Evolutionary conservation across 768 basidiomycete genomes (phyloP), one percentile per base, ranked within the genome.

Genomic region (button mushroom (Agaricus bisporus)): DNA sequence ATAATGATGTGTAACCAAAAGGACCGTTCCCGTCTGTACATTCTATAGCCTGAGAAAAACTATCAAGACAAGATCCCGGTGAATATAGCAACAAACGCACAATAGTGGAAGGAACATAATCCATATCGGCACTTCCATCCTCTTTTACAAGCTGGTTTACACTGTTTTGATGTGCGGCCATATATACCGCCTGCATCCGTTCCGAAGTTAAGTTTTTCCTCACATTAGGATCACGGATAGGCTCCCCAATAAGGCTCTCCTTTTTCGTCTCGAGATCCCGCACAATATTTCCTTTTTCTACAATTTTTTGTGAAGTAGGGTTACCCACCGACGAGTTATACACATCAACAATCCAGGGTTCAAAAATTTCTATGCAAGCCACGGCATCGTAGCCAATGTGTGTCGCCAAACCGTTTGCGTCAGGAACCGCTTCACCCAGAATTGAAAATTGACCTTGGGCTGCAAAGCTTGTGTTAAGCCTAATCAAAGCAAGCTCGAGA

Each of bases 41-140:
- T 1, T 72, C 70, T 20, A 75, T 59, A 15, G 68, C 57, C 73
- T 74, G 46, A 26, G 15, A 3, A n/a, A 8, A 25, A 42, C 12
- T 14, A 11, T 44, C 42, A 44, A 22, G 8, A 2, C 8, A 17
- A 41, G 15, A 2, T 41, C n/a, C 41, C 7, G 20, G 6, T 41
- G n/a, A 43, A 45, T 1, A 45, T 12, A 14, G 15, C 12, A 29
- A n/a, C 2, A 22, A 37, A 51, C 65, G 41, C 49, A 75, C 74
- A 38, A 68, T 69, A n/a, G 72, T 73, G 5, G 70, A 70, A 17
- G 75, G 73, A 8, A 71, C 71, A 56, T 75, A 76, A 20, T 45
- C 64, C 4, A 65, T 51, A 51, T 72, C 72, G 10, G 29, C 29
- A 14, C 70, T 60, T 11, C 70, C 73, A 47, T 72, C 75, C 52